Percentiles rank a stretch among this genome's conserved stretches.
These are phyloP conservation scores for Dothistroma septosporum DNA, from an alignment of 2,329 filamentous ascomycete genomes.

Conservation along the genomic window DNA sequence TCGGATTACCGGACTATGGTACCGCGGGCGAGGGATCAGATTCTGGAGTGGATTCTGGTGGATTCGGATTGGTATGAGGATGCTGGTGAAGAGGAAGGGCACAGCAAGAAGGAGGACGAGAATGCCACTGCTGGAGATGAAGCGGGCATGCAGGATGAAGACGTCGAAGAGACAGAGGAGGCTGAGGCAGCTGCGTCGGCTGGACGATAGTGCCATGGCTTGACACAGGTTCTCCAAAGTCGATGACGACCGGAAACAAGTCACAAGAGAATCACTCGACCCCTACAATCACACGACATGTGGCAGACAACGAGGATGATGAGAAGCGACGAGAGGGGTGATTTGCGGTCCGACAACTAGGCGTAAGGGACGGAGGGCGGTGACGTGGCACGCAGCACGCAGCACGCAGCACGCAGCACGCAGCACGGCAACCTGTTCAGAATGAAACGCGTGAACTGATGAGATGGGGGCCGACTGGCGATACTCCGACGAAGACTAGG, in stretches of 20 bases:
- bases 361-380: not conserved
- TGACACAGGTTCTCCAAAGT: not conserved
- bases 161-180: not conserved
- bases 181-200: not conserved
- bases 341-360: not conserved
- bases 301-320: not conserved
- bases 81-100: slow-evolving; percentile 11
- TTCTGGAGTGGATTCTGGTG: slow-evolving; percentile 57
- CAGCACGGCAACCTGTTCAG: not conserved
- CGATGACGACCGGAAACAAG: not conserved
- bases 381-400: not conserved
- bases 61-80: slow-evolving; percentile 32
- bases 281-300: not conserved
- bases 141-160: not conserved
- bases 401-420: no score
- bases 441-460: not conserved
- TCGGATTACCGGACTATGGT: slow-evolving; percentile 66
- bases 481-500: not conserved
- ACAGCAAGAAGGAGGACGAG: not conserved
- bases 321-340: not conserved
- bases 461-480: no score
- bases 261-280: not conserved
- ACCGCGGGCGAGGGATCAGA: slow-evolving; percentile 60
- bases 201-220: not conserved
- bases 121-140: slow-evolving; percentile 1